Evolutionary conservation across 768 basidiomycete genomes (phyloP).

Genomic region (Boletus subcaerulescens): DNA sequence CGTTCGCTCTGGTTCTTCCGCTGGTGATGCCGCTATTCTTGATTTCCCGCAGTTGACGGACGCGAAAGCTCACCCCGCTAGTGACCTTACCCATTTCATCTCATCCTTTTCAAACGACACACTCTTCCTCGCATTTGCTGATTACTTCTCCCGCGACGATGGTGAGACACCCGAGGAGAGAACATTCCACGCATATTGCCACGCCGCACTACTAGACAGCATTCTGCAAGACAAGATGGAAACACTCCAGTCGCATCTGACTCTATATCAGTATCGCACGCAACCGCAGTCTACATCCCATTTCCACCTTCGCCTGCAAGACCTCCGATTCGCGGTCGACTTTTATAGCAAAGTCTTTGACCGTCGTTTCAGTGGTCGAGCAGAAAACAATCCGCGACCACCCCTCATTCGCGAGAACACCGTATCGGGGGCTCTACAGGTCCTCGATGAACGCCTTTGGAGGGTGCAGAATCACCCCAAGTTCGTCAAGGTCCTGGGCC

Average conservation of each 20-base stretch:
- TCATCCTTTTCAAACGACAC: constrained; percentile 82
- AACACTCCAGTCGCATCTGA: constrained; percentile 71
- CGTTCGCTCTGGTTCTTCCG: constrained; percentile 80
- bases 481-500: constrained; percentile 37
- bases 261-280: constrained; percentile 64
- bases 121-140: constrained; percentile 77
- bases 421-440: constrained; percentile 61
- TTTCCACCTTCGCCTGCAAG: constrained; percentile 68
- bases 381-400: constrained; percentile 61
- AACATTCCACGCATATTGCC: constrained; percentile 67
- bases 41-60: constrained; percentile 80
- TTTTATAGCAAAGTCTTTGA: constrained; percentile 78
- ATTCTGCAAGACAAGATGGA: constrained; percentile 89
- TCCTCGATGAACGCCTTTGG: constrained; percentile 57
- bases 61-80: constrained; percentile 61
- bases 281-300: constrained; percentile 56
- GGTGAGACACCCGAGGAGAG: constrained; percentile 58
- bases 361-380: constrained; percentile 67
- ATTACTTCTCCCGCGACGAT: constrained; percentile 65
- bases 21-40: constrained; percentile 78
- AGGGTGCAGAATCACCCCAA: constrained; percentile 27
- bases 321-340: constrained; percentile 69
- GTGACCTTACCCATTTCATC: constrained; percentile 82
- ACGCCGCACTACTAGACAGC: constrained; percentile 78
- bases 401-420: constrained; percentile 73